Evolutionary conservation across 2,329 filamentous ascomycete species (phyloP), one percentile per base, ranked within the genome.

Genomic region (Diaporthe destruens): DNA sequence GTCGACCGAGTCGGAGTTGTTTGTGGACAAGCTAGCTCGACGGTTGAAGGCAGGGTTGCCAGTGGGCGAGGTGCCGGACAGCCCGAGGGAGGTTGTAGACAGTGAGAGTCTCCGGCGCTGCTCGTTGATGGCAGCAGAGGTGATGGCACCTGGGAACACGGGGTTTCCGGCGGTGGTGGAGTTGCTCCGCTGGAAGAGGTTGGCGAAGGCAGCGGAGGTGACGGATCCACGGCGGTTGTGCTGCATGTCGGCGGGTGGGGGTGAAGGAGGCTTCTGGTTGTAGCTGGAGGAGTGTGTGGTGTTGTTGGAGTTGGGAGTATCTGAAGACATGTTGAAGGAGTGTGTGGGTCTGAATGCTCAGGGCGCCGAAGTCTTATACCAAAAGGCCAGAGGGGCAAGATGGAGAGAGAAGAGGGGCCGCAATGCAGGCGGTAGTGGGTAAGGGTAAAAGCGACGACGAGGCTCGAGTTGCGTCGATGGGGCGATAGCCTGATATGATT

Each of bases 71-170:
- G 87, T 88, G 75, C 92, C 92, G 5, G 92, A 92, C n/a, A 94
- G 85, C 44, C 93, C 93, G 39, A 94, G 83, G 14, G 72, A 61
- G 2, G 71, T 59, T 18, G 72, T 71, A 5, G 92, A 94, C 78
- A 95, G 89, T 56, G 93, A 95, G 76, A 95, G 88, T 59, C 93
- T 90, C 73, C 93, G 91, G 72, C 90, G 89, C 75, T 87, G 85
- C 70, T 91, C 87, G 75, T 89, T 85, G 36, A 86, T 82, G 73
- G 84, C 85, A 68, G 85, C 84, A 25, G 83, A 82, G 44, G 82
- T 79, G 66, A 83, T 81, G 65, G 84, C 80, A 56, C 80, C 81
- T 39, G 87, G 85, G 76, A 88, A 88, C 54, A 84, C 80, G 34
- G 82, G 80, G 39, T 83, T 82, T 76, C 83, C 79, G 72, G 84